Evolutionary conservation across 1,284 basidiomycete genomes (phyloP).

Genomic region (Rugosomyces carneus): DNA sequence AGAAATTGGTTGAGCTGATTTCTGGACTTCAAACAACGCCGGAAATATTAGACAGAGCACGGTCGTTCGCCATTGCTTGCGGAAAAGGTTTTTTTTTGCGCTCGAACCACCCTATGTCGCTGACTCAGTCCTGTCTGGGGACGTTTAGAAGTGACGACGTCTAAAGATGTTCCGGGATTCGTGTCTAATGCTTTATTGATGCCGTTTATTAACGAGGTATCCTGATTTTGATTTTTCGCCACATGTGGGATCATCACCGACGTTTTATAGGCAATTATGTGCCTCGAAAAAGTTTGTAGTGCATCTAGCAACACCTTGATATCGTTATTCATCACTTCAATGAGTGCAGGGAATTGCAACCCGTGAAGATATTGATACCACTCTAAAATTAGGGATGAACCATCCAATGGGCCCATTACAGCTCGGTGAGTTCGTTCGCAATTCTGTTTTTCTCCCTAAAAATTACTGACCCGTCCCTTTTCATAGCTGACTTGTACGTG

Average conservation of each 20-base stretch:
- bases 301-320: neutral
- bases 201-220: slow-evolving; percentile 87
- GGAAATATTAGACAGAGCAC: slow-evolving; percentile 73
- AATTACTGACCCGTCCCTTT: slow-evolving; percentile 1
- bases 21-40: slow-evolving; percentile 86
- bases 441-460: neutral
- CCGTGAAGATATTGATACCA: slow-evolving; percentile 93
- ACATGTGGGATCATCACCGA: slow-evolving; percentile 29
- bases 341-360: slow-evolving; percentile 74
- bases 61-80: slow-evolving; percentile 81
- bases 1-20: slow-evolving; percentile 92
- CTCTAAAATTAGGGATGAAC: slow-evolving; percentile 89
- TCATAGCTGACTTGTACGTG: slow-evolving; percentile 76
- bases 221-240: slow-evolving; percentile 9
- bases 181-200: slow-evolving; percentile 84
- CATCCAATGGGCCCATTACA: slow-evolving; percentile 94
- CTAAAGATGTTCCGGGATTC: slow-evolving; percentile 89
- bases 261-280: slow-evolving; percentile 75
- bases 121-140: neutral
- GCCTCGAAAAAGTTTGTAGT: slow-evolving; percentile 68
- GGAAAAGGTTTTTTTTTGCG: slow-evolving; percentile 97
- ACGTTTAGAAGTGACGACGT: slow-evolving; percentile 73
- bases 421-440: slow-evolving; percentile 42
- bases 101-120: slow-evolving; percentile 39
- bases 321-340: neutral